These are phyloP conservation scores for Prunus mongolica DNA, from an alignment of 306 rosid species.

Conservation along the genomic window DNA sequence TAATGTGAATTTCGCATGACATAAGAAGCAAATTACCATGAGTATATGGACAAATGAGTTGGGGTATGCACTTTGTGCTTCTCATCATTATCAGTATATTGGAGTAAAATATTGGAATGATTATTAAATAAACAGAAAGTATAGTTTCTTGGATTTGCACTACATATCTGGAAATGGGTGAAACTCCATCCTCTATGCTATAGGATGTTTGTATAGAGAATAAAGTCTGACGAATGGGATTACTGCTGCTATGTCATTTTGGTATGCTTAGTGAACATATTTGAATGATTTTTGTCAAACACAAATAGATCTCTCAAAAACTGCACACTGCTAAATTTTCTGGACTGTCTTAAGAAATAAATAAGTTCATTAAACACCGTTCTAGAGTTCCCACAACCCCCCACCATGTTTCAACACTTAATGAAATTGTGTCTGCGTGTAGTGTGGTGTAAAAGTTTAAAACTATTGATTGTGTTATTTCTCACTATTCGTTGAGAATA, in stretches of 20 bases:
- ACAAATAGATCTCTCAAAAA: background rate
- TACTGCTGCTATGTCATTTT: background rate
- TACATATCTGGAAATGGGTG: background rate
- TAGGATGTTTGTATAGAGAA: background rate
- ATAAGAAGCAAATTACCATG: too few species aligned
- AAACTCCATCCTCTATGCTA: background rate
- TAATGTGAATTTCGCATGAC: too few species aligned
- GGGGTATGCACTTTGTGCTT: too few species aligned
- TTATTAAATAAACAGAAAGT: too few species aligned
- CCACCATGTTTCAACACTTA: background rate
- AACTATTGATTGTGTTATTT: background rate
- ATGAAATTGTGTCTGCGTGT: background rate
- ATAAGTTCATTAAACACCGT: background rate
- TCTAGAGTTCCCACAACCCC: background rate
- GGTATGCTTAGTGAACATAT: background rate
- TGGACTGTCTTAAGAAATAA: background rate
- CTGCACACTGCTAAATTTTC: background rate
- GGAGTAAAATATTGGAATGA: too few species aligned
- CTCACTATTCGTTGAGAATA: background rate
- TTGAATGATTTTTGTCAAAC: background rate
- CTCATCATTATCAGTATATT: too few species aligned
- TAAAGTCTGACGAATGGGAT: background rate
- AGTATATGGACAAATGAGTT: too few species aligned
- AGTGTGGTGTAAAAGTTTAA: background rate
- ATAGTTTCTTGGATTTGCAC: background rate